These are phyloP conservation scores for Penicillium sp. DNA, from an alignment of 2,329 filamentous ascomycete genomes.

Conservation along the genomic window DNA sequence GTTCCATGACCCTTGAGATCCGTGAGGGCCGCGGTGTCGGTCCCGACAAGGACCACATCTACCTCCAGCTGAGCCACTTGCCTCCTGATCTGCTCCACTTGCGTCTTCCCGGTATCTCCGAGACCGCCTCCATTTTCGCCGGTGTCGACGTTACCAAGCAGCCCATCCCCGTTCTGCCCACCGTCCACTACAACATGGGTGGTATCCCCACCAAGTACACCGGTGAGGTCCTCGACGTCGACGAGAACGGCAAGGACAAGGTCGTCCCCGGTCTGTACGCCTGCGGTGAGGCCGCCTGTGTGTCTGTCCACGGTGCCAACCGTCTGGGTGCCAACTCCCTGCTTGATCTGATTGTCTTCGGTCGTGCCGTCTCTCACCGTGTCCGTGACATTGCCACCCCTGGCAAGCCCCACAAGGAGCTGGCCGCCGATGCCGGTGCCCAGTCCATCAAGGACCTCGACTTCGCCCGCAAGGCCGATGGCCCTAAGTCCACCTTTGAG, in stretches of 20 bases:
- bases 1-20: constrained; percentile 98
- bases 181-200: constrained; percentile 99
- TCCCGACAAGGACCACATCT: constrained; percentile 97
- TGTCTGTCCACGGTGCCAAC: constrained; percentile 97
- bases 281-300: constrained; percentile 94
- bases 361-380: constrained; percentile 93
- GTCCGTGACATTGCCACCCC: constrained; percentile 93
- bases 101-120: constrained; percentile 96
- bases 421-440: constrained; percentile 81
- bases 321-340: constrained; percentile 97
- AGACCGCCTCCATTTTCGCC: constrained; percentile 95
- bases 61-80: constrained; percentile 93
- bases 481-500: constrained; percentile 82
- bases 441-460: constrained; percentile 85
- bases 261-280: constrained; percentile 93
- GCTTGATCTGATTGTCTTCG: constrained; percentile 95
- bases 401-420: constrained; percentile 73
- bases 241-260: constrained; percentile 83
- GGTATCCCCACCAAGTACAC: constrained; percentile 98
- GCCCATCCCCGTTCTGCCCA: constrained; percentile 92
- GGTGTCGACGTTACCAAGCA: constrained; percentile 97
- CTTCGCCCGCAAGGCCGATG: constrained; percentile 76
- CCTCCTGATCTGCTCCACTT: constrained; percentile 89
- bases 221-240: constrained; percentile 88
- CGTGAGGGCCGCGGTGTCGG: constrained; percentile 96